phyloP scores from a whole-genome alignment of 805 yeast genomes.

The Blastobotrys americana region DNA sequence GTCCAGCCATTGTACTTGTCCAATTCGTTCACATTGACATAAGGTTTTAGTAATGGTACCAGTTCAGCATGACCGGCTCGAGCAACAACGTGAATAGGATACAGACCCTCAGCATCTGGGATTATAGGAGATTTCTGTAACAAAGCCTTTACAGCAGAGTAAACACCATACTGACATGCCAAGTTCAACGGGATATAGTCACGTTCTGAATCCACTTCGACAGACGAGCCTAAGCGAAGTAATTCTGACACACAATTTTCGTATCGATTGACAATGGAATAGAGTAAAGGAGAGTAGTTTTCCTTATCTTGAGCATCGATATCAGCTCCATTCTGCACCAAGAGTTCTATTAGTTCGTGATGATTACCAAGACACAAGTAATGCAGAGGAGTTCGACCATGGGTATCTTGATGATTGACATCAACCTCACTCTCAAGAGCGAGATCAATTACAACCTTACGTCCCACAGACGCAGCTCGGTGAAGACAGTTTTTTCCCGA shows the following conservation, averaged over 20 bases:
- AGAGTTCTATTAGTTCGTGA: conserved; percentile 36
- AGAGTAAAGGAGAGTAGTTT: conserved; percentile 65
- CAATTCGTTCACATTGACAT: conserved; percentile 62
- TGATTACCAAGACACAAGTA: conserved; percentile 62
- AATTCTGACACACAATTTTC: conserved; percentile 47
- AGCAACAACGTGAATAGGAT: conserved; percentile 83
- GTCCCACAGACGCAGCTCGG: conserved; percentile 39
- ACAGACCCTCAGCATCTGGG: conserved; percentile 76
- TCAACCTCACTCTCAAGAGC: conserved; percentile 27
- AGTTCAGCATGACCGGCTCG: conserved; percentile 70
- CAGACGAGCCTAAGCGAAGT: conserved; percentile 39
- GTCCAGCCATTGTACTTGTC: conserved; percentile 93
- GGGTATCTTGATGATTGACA: conserved; percentile 29
- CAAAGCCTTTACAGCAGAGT: conserved; percentile 57
- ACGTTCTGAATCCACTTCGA: conserved; percentile 33
- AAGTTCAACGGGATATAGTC: conserved; percentile 59
- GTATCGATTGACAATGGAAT: conserved; percentile 68
- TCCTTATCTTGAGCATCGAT: conserved; percentile 35
- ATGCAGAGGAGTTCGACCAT: conserved; percentile 77
- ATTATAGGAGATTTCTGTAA: conserved; percentile 38
- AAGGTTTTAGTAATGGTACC: conserved; percentile 53
- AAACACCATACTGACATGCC: conserved; percentile 82
- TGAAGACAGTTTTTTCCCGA: conserved; percentile 71
- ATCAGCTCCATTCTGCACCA: conserved; percentile 36
- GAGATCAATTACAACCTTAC: conserved; percentile 27